Evolutionary conservation across 352 stramenopile species (phyloP), one percentile per base, ranked within the genome.

Genomic region (Phytophthora tentaculata): DNA sequence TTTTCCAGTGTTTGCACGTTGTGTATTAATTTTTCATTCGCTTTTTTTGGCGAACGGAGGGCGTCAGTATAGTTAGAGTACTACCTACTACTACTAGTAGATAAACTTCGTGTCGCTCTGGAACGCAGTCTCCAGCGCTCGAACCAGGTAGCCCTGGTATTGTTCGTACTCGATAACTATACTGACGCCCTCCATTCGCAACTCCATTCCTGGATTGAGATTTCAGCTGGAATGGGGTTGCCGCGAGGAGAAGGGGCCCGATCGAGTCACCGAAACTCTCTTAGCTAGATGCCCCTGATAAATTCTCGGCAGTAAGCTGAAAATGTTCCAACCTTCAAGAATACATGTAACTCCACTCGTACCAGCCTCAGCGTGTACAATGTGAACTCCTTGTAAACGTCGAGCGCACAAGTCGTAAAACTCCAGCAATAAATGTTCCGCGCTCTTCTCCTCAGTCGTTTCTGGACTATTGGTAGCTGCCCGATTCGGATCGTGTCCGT

Each of bases 61-160:
- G n/a, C n/a, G n/a, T n/a, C n/a, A n/a, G n/a, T n/a, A n/a, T n/a
- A n/a, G n/a, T n/a, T n/a, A n/a, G n/a, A n/a, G n/a, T n/a, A n/a
- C n/a, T n/a, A n/a, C n/a, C n/a, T n/a, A n/a, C n/a, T n/a, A n/a
- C n/a, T n/a, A n/a, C n/a, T n/a, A n/a, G n/a, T n/a, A n/a, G n/a
- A n/a, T n/a, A n/a, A n/a, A n/a, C n/a, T n/a, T 95, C 14, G 79
- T 90, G 24, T 97, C 83, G 44, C 80, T 95, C 67, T 97, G 87
- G 51, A 99, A 98, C 8, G 97, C 97, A 24, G 84, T 92, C 69
- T 99, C 91, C 16, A 99, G 76, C 5, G 95, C 90, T 37, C 91
- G 81, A 16, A 98, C 88, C 12, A 99, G 76, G 71, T 97, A 95
- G 23, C 93, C 83, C 60, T 98, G 88, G 64, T 98, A 98, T 56